phyloP scores from a whole-genome alignment of 1,139 yeast genomes.

The Tardiomyces blankii region DNA sequence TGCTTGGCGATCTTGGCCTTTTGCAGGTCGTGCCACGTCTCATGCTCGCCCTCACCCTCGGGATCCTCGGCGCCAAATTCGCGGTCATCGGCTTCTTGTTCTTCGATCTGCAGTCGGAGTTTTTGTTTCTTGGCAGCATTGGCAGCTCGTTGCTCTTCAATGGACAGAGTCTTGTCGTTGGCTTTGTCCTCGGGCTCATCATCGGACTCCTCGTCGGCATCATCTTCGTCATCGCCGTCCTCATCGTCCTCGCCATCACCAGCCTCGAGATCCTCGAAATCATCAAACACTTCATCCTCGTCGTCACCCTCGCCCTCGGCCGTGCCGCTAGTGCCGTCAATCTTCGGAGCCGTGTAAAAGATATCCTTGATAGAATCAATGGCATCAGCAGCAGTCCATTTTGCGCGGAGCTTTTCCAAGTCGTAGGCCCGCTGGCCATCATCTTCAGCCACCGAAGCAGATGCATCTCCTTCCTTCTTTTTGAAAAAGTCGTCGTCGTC shows the following conservation, averaged over 20 bases:
- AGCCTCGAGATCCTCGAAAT: constrained; percentile 70
- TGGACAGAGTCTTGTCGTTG: constrained; percentile 19
- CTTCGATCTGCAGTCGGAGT: constrained; percentile 79
- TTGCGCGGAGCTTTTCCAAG: constrained; percentile 39
- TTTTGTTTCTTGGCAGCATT: constrained; percentile 89
- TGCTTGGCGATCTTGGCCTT: constrained; percentile 96
- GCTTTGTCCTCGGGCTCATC: constrained; percentile 27
- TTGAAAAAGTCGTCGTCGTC: constrained; percentile 62
- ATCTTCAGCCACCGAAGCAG: constrained; percentile 18
- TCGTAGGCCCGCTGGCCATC: constrained; percentile 30
- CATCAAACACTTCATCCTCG: constrained; percentile 54
- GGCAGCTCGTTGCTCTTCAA: constrained; percentile 45
- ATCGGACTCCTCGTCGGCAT: constrained; percentile 16
- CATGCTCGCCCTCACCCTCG: constrained; percentile 65
- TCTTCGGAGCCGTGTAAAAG: constrained; percentile 58
- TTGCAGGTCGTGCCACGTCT: constrained; percentile 96
- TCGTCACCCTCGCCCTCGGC: constrained; percentile 30
- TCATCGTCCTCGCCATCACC: constrained; percentile 48
- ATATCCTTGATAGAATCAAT: constrained; percentile 42
- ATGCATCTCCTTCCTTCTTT: constrained; percentile 31
- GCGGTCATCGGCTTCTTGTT: constrained; percentile 67
- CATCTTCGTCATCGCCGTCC: constrained; percentile 25
- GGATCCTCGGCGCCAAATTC: constrained; percentile 66
- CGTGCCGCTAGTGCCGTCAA: constrained; percentile 15
- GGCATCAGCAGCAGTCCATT: constrained; percentile 42